Evolutionary conservation across 805 yeast genomes (phyloP), one percentile per base, ranked within the genome.

Genomic region (Yamadazyma phyllophila): DNA sequence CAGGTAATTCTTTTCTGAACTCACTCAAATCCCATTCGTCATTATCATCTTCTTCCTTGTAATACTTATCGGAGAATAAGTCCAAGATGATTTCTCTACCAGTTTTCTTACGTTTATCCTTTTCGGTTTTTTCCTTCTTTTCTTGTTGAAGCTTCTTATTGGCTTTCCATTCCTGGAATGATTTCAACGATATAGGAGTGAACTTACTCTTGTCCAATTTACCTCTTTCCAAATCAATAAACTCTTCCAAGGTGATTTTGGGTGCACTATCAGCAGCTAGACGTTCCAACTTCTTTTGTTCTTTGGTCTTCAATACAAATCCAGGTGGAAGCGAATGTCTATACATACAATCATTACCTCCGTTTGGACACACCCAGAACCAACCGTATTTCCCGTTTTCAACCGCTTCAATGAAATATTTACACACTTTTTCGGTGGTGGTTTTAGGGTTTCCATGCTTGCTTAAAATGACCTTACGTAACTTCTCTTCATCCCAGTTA

Each of bases 331-430:
- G 76, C 7, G 97, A 86, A 67, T 94, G 99, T 67, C 81, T 83
- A 73, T 94, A 94, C 74, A 85, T 92, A 80, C 99, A 94, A 49
- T 81, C 85, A 50, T 85, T 81, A 54, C 96, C 97, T 34, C 92
- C 91, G 56, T 88, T 88, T 24, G 99, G 99, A 73, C 99, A 94
- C 15, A 78, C 76, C 99, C 99, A 94, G 69, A 94, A 91, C 99
- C 99, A 94, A 61, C 99, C 99, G 63, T 94, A 94, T 63, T 92
- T 92, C 47, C 92, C 94, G 61, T 90, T 89, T 63, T 94, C 99
- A 47, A 94, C 97, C 0, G 99, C 98, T 49, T 90, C 96, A 54
- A 94, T 88, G 71, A 94, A 95, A 67, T 66, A 81, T 65, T 91
- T 94, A 78, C 99, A 94, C 40, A 94, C 88, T 55, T 80, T 94